phyloP scores from a whole-genome alignment of 2,329 filamentous ascomycete genomes.

The Albifimbria verrucaria region DNA sequence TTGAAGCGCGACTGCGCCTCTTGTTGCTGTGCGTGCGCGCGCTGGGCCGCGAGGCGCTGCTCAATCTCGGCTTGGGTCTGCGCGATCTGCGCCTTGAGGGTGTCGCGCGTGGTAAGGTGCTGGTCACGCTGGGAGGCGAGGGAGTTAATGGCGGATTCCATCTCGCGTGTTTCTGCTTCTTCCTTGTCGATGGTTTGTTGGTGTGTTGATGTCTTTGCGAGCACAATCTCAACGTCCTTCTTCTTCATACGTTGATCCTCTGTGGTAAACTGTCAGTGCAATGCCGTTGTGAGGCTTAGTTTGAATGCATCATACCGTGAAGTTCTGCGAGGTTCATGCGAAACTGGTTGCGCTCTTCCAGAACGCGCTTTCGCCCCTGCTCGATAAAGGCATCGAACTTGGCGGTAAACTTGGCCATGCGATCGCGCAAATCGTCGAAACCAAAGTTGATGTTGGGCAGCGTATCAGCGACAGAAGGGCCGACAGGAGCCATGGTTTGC shows the following conservation, averaged over 20 bases:
- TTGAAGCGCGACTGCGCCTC: slow-evolving; percentile 86
- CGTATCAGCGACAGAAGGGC: slow-evolving; percentile 68
- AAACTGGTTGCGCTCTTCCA: slow-evolving; percentile 94
- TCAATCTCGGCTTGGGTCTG: slow-evolving; percentile 70
- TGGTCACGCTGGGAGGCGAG: slow-evolving; percentile 59
- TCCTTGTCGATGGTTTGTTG: slow-evolving; percentile 75
- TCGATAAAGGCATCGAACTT: slow-evolving; percentile 95
- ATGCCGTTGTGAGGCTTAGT: not conserved
- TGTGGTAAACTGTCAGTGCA: slow-evolving; percentile 31
- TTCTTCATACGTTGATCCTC: slow-evolving; percentile 91
- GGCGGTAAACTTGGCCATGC: slow-evolving; percentile 88
- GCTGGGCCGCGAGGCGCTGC: slow-evolving; percentile 65
- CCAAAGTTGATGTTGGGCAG: slow-evolving; percentile 92
- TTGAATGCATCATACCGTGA: slow-evolving; percentile 59
- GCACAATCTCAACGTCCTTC: slow-evolving; percentile 79
- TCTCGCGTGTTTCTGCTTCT: slow-evolving; percentile 72
- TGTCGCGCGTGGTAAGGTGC: slow-evolving; percentile 55
- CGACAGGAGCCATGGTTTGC: slow-evolving; percentile 54
- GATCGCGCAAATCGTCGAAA: slow-evolving; percentile 90
- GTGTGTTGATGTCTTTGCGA: slow-evolving; percentile 67
- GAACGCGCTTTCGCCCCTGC: slow-evolving; percentile 78
- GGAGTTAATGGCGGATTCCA: slow-evolving; percentile 59
- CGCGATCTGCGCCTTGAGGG: slow-evolving; percentile 58
- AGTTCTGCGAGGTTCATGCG: slow-evolving; percentile 85
- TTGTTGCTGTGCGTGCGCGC: slow-evolving; percentile 68